Evolutionary conservation across 2,329 filamentous ascomycete genomes (phyloP).

Genomic region (Aspergillus pseudonomiae): DNA sequence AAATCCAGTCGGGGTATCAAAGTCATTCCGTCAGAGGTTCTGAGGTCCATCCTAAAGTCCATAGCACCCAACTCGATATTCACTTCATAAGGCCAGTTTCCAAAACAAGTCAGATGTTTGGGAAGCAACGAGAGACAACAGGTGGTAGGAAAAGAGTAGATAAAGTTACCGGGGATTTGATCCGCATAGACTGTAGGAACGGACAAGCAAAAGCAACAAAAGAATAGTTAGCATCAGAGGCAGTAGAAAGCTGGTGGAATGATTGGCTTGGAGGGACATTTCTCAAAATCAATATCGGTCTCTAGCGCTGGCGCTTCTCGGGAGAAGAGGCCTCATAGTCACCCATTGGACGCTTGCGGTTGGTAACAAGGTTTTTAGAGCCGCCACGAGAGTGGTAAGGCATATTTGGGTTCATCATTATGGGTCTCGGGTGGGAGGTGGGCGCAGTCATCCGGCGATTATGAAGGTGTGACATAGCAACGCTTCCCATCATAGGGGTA

Average conservation of each 20-base stretch:
- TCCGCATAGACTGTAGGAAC: not conserved
- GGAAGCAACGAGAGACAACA: not conserved
- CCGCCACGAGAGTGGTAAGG: not conserved
- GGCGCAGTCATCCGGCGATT: slow-evolving; percentile 7
- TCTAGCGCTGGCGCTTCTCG: not conserved
- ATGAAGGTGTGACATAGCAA: not conserved
- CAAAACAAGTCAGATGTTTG: not conserved
- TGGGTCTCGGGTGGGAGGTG: slow-evolving; percentile 5
- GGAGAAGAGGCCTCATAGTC: slow-evolving; percentile 1
- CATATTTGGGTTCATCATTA: not conserved
- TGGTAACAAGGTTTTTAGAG: not conserved
- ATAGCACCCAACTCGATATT: not conserved
- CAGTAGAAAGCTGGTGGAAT: not conserved
- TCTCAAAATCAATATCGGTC: not conserved
- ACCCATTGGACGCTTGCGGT: not conserved
- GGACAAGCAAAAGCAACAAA: not conserved
- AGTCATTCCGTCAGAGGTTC: not conserved
- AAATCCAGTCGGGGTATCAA: not conserved
- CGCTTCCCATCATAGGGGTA: not conserved
- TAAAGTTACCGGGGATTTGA: not conserved
- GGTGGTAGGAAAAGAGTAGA: too few species aligned
- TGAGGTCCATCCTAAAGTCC: not conserved
- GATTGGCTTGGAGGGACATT: not conserved
- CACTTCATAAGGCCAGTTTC: not conserved
- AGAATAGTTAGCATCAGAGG: not conserved